Evolutionary conservation across 305 asterid species (phyloP), one percentile per base, ranked within the genome.

Genomic region (Lippia alba): DNA sequence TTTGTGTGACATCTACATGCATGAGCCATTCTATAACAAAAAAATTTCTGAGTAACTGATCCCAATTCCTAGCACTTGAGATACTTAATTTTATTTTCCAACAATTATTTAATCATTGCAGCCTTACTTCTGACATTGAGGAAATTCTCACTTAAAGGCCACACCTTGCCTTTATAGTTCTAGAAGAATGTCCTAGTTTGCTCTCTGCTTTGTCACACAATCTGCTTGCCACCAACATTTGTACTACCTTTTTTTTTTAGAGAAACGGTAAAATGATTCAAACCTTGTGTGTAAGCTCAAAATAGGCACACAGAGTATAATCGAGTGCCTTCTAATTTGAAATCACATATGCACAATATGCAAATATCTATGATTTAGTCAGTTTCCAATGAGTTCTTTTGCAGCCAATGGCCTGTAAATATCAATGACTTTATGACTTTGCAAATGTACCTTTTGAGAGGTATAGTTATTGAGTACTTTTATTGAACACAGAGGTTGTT

Each of bases 401-500:
- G 57, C 65, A 62, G 63, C 63, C 55, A 40, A 66, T 61, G 5
- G n/a, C 4, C 4, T 61, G 73, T 24, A 36, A 36, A 24, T 3
- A 24, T 24, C 30, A 24, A 24, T 24, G 62, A 50, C 62, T 59
- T 74, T 66, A 73, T 41, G 64, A 63, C 41, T 69, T 49, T 36
- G 41, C 55, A 64, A 68, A 71, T 53, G 24, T 48, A 58, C 44
- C 44, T 39, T 36, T 33, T 63, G 32, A 69, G 48, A 8, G n/a
- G 54, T 64, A 5, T 50, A 68, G 56, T 70, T 65, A 66, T 19
- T 44, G 44, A 44, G 34, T 44, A 15, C 60, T 60, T 79, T 32
- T 63, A 30, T 71, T 67, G 71, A 63, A 72, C 9, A 30, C 82
- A 81, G 90, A 83, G 96, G 92, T 58, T 95, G 96, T 83, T 95